Conservation (phyloP, 2,329 filamentous ascomycete species). For the Neospermospora avenae region DNA sequence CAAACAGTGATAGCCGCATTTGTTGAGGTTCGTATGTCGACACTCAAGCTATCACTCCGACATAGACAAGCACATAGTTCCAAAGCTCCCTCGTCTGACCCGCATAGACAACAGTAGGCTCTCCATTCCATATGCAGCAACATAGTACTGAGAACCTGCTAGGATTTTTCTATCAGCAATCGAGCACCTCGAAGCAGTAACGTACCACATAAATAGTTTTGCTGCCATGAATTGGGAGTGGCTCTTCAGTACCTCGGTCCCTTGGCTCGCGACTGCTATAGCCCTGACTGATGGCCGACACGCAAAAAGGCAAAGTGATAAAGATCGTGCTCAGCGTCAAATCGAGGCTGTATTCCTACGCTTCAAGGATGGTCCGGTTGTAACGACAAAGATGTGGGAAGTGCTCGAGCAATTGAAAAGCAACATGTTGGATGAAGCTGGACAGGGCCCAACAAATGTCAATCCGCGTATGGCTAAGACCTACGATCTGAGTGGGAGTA, state of each 20-base stretch:
- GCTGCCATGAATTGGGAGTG: slow-evolving; percentile 16
- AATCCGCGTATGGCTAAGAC: not conserved
- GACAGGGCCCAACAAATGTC: not conserved
- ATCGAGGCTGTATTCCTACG: slow-evolving; percentile 14
- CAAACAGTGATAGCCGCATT: slow-evolving; percentile 17
- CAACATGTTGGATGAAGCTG: slow-evolving; percentile 3
- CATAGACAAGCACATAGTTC: slow-evolving; percentile 8
- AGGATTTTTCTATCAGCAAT: slow-evolving; percentile 19
- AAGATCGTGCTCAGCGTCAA: slow-evolving; percentile 15
- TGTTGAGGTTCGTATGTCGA: slow-evolving; percentile 17
- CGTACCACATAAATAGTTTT: slow-evolving; percentile 18
- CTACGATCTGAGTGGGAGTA: not conserved
- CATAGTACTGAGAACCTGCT: not conserved
- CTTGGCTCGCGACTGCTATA: slow-evolving; percentile 24
- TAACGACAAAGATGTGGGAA: slow-evolving; percentile 17
- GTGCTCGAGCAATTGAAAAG: slow-evolving; percentile 14
- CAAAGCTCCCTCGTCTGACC: not conserved
- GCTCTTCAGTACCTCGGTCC: slow-evolving; percentile 19
- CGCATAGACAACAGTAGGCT: slow-evolving; percentile 12
- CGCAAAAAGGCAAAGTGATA: slow-evolving; percentile 6
- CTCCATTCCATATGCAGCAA: too few species aligned
- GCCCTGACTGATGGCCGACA: slow-evolving; percentile 12
- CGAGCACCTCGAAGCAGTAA: slow-evolving; percentile 21
- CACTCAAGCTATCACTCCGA: slow-evolving; percentile 9
- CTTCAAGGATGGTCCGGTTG: slow-evolving; percentile 7